Evolutionary conservation across 257 asterid species (phyloP), one percentile per base, ranked within the genome.

Genomic region (Echites panduratus): DNA sequence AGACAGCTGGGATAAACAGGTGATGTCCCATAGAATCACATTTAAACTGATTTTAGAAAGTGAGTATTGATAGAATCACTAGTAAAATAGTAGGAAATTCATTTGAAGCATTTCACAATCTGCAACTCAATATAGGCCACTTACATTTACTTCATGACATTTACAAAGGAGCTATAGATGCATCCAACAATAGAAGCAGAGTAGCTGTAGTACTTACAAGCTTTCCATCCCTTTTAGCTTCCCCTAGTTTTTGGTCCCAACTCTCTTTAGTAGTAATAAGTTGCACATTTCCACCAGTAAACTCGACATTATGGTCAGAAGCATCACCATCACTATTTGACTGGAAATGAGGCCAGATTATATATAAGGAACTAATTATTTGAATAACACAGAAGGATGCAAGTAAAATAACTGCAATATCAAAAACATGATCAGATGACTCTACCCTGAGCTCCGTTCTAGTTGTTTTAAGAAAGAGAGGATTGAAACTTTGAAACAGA

Each of bases 241-340:
- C 91, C 48, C 76, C 88, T 57, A 93, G 38, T 79, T 87, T 91
- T 81, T 88, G 94, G 24, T 89, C 96, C 98, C 97, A 93, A 78
- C 85, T 79, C 74, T 89, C 96, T 82, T 87, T 86, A 29, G 95
- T 85, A 35, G 89, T 85, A 79, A 93, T 62, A 72, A 93, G 91
- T 54, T 85, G 89, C 82, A 93, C 96, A 79, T 93, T 93, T 76
- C 98, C 98, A 80, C 96, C 96, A 17, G 88, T 75, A 59, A 93
- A 70, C 75, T 90, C 90, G 70, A 85, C 85, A 49, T 80, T 63
- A 70, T 81, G 87, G 40, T 83, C 87, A 66, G 90, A 82, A 49
- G 87, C 87, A 70, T 84, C 91, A 17, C 72, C 86, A 59, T 78
- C 91, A 71, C 56, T 72, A 27, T 27, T 76, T 29, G 47, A 38